phyloP scores from a whole-genome alignment of 208 protist species.

The Novymonas esmeraldas region DNA sequence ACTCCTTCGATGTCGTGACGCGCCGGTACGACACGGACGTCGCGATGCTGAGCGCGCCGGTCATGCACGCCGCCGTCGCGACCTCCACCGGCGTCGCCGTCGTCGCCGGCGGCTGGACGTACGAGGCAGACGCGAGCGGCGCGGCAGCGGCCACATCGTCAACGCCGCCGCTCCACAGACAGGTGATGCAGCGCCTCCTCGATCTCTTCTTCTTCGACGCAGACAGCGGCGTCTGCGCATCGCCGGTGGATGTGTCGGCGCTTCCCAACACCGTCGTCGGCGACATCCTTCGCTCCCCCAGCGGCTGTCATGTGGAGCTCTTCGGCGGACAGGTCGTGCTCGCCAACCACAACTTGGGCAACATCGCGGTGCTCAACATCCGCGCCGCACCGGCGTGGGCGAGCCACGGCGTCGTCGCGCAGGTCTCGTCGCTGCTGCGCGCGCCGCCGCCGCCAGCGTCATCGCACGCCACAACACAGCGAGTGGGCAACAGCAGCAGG shows the following conservation, averaged over 20 bases:
- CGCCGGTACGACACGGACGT: constrained; percentile 33
- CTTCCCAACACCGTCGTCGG: constrained; percentile 15
- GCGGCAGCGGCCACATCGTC: background rate
- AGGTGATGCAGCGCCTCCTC: constrained; percentile 12
- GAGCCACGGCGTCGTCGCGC: background rate
- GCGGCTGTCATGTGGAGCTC: constrained; percentile 24
- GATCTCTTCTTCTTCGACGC: constrained; percentile 28
- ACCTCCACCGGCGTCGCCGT: constrained; percentile 36
- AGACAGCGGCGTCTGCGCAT: constrained; percentile 7
- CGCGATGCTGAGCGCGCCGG: constrained; percentile 17
- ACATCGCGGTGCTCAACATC: constrained; percentile 24
- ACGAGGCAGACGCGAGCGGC: background rate
- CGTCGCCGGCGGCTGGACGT: constrained; percentile 34
- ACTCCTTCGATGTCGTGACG: constrained; percentile 41
- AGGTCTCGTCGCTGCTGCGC: background rate
- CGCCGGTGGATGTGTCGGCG: constrained; percentile 1
- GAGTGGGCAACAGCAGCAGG: background rate
- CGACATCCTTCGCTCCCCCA: constrained; percentile 17
- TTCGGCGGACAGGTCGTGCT: constrained; percentile 33
- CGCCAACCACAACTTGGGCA: constrained; percentile 19
- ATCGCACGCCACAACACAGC: background rate
- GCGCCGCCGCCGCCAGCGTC: background rate
- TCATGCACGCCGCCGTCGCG: constrained; percentile 35
- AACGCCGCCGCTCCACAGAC: background rate
- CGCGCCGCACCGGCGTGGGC: background rate